Evolutionary conservation across 805 yeast genomes (phyloP).

Genomic region (Cyberlindnera euphorbiae): DNA sequence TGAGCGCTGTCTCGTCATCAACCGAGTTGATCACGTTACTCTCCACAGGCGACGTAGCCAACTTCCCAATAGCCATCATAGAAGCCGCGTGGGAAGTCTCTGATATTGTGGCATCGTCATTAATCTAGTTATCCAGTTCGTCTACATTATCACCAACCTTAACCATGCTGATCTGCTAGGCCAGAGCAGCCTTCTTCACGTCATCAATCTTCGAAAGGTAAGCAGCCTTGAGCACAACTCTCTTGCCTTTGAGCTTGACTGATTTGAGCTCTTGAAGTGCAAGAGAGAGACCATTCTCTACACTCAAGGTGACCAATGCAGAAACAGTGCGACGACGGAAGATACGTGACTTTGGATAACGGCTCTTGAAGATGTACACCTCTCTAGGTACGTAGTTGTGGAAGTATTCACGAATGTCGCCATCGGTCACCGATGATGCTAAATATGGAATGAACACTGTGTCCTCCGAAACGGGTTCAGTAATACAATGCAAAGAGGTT

Average conservation of each 20-base stretch:
- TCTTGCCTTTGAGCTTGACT: conserved; percentile 34
- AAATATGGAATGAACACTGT: conserved; percentile 43
- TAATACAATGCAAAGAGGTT: too few species aligned
- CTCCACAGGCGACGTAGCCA: too few species aligned
- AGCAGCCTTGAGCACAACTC: conserved; percentile 36
- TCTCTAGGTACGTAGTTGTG: conserved; percentile 41
- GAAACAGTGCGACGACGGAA: conserved; percentile 36
- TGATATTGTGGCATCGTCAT: too few species aligned
- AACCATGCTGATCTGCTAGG: conserved; percentile 15
- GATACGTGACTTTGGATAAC: conserved; percentile 21
- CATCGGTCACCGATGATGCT: conserved; percentile 37
- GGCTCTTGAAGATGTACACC: conserved; percentile 42
- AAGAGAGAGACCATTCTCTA: conserved; percentile 36
- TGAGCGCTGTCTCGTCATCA: too few species aligned
- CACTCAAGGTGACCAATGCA: conserved; percentile 47
- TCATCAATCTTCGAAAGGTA: conserved; percentile 39
- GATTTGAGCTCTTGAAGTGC: conserved; percentile 38
- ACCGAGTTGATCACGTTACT: too few species aligned
- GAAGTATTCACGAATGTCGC: conserved; percentile 41
- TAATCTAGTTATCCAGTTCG: too few species aligned
- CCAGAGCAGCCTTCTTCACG: conserved; percentile 34
- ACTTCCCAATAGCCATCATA: too few species aligned
- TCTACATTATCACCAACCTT: conserved; percentile 13
- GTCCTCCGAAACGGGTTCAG: conserved; percentile 31
- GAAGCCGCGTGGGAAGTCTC: too few species aligned